Percentiles rank a stretch among this genome's conserved stretches.
Evolutionary conservation across 208 protist genomes (phyloP).

Genomic region (Leptomonas seymouri): DNA sequence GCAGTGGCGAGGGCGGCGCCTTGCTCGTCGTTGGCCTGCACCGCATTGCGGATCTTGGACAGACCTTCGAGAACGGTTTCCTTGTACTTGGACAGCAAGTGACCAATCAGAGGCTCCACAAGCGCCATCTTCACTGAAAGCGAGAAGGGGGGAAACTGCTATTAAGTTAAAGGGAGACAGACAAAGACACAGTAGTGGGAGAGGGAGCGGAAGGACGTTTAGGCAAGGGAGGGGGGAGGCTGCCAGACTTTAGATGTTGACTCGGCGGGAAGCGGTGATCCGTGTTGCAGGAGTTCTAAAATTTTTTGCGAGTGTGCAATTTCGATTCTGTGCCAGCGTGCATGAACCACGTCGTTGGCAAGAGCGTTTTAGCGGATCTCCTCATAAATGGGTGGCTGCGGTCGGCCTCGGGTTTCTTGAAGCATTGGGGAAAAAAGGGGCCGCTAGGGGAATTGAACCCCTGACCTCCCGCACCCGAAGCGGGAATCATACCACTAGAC

Average conservation of each 20-base stretch:
- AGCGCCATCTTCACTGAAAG: constrained; percentile 48
- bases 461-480: constrained; percentile 89
- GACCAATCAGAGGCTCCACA: constrained; percentile 79
- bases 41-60: constrained; percentile 53
- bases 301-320: no score
- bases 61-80: constrained; percentile 83
- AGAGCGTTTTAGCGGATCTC: no score
- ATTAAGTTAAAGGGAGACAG: background rate
- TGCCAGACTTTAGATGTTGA: no score
- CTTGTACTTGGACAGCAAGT: constrained; percentile 84
- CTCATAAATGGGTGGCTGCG: no score
- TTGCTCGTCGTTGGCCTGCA: constrained; percentile 30
- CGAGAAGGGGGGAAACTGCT: background rate
- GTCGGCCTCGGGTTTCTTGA: no score
- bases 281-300: no score
- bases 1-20: constrained; percentile 51
- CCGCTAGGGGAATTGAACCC: constrained; percentile 89
- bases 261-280: no score
- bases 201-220: background rate
- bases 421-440: constrained; percentile 56
- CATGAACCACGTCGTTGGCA: no score
- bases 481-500: constrained; percentile 91
- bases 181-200: background rate
- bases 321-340: no score
- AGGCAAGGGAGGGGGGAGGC: no score